phyloP scores from a whole-genome alignment of 345 rosid species.

The Carallia pectinifolia region DNA sequence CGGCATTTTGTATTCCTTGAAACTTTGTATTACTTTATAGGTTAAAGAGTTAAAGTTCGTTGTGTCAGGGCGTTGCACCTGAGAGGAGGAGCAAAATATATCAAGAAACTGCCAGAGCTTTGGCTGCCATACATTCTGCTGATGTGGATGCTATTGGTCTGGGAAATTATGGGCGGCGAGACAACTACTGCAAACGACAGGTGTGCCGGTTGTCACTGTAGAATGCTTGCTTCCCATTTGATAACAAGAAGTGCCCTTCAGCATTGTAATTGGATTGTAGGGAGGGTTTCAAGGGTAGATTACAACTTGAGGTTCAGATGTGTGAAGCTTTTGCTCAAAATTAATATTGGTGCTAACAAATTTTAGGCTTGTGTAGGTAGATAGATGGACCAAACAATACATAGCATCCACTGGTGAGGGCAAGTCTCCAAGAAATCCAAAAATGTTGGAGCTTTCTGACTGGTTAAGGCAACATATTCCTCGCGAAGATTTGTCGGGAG shows the following conservation, averaged over 20 bases:
- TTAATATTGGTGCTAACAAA: constrained; percentile 6
- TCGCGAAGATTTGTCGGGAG: constrained; percentile 68
- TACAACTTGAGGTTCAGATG: background rate
- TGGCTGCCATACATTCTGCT: constrained; percentile 80
- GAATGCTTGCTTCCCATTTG: background rate
- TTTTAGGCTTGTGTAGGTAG: constrained; percentile 45
- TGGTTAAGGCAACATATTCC: constrained; percentile 74
- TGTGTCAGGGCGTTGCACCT: constrained; percentile 58
- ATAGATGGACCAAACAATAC: constrained; percentile 92
- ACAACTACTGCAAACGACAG: constrained; percentile 84
- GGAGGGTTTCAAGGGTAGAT: background rate
- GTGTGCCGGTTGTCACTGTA: constrained; percentile 24
- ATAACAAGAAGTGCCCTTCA: background rate
- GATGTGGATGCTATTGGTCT: constrained; percentile 78
- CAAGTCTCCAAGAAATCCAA: constrained; percentile 66
- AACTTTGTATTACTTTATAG: background rate
- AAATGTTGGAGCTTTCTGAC: constrained; percentile 70
- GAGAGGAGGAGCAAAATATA: constrained; percentile 62
- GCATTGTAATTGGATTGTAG: background rate
- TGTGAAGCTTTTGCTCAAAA: background rate
- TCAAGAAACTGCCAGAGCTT: constrained; percentile 63
- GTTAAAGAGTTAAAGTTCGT: constrained; percentile 9
- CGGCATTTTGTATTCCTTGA: background rate
- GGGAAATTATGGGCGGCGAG: constrained; percentile 68
- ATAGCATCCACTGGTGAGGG: constrained; percentile 80